Base-by-base conservation (phyloP, 2,329 filamentous ascomycete genomes). In the Xylariaceae sp. region DNA sequence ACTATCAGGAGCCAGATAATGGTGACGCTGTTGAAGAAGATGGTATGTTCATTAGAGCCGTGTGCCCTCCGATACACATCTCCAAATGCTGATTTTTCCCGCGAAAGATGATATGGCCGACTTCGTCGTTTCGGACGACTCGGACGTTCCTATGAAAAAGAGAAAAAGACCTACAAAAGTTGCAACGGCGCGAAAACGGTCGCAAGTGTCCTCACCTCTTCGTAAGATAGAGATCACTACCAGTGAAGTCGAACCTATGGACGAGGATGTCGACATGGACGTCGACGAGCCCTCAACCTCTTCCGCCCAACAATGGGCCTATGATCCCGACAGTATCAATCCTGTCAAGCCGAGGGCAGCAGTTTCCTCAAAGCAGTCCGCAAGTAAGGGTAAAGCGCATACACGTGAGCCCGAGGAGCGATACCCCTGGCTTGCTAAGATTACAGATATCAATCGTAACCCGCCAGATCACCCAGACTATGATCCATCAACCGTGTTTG, bases 341-440 rank as follows among this genome's bases (percentile, higher is more conserved):
- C 71, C 75, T 1, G 67, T 69, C 35, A 71, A 68, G 5, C 51
- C 67, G 2, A 64, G 64, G 11, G 59, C 58, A 0, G 13, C 68
- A 4, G 50, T 64, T 64, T 71, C 66, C 60, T 67, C 65, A 44
- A 68, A 71, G 15, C 55, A 63, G 4, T 42, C 75, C 1, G 77
- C 77, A 18, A 56, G 66, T 34, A 85, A 84, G 64, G 77, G 80
- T 65, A 96, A 94, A 71, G 90, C 90, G 3, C 86, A 92, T 70
- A 86, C 85, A 35, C 88, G 84, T 44, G 92, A 96, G 51, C 92
- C 92, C 0, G 90, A 95, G 64, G 82, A 93, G 58, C 83, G 94
- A 62, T 95, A 99, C 70, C 76, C 89, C 10, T 99, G 94, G 94
- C 82, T 99, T 57, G 92, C 91, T 54, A 88, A 92, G 61, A 82